These are phyloP conservation scores for Deuterostichococcus epilithicus DNA, from an alignment of 139 green algal genomes.

Conservation along the genomic window DNA sequence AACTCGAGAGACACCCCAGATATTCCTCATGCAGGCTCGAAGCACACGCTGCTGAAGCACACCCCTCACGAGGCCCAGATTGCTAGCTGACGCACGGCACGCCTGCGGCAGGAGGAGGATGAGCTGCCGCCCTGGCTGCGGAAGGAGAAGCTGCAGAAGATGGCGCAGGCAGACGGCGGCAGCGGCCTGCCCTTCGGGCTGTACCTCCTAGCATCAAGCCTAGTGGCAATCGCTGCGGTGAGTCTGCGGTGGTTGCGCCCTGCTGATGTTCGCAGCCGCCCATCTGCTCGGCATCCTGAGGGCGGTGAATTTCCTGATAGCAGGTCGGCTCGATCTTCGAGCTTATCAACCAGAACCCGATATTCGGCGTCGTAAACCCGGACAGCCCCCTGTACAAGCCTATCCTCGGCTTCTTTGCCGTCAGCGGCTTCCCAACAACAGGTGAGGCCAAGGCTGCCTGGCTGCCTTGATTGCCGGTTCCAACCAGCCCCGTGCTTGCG, in stretches of 20 bases:
- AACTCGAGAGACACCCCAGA: too few species aligned
- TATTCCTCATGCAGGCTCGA: too few species aligned
- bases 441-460: constrained; percentile 17
- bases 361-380: constrained; percentile 54
- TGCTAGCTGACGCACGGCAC: too few species aligned
- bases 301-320: not conserved
- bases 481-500: not conserved
- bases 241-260: not conserved
- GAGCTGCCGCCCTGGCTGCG: constrained; percentile 70
- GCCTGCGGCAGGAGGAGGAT: constrained; percentile 28
- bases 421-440: constrained; percentile 72
- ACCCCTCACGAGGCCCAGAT: too few species aligned
- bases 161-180: constrained; percentile 37
- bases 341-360: constrained; percentile 44
- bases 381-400: constrained; percentile 68
- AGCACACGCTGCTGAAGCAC: too few species aligned
- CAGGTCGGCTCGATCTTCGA: constrained; percentile 67
- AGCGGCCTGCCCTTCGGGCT: constrained; percentile 65
- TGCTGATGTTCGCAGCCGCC: not conserved
- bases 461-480: not conserved
- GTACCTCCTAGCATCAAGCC: constrained; percentile 64
- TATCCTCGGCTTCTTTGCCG: constrained; percentile 71
- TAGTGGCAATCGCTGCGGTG: constrained; percentile 80
- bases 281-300: not conserved
- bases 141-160: constrained; percentile 67